Percentiles rank a stretch among this genome's conserved stretches.
Evolutionary conservation across 257 asterid genomes (phyloP).

Genomic region (Echites panduratus): DNA sequence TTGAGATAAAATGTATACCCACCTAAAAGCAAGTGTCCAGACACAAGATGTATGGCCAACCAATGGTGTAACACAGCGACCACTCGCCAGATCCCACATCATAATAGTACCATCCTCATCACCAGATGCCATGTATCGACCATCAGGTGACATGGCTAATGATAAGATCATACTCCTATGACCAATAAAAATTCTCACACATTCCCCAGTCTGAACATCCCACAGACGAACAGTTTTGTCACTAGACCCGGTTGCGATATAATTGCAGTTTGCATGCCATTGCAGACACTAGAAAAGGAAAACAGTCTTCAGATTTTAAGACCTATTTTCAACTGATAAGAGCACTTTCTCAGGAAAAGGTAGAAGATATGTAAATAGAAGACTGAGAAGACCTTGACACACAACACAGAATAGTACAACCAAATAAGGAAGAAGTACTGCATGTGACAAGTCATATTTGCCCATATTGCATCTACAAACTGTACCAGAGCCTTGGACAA

Average conservation of each 20-base stretch:
- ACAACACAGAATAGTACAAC: neutral
- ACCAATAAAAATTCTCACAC: constrained; percentile 90
- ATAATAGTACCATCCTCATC: constrained; percentile 97
- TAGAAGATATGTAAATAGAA: neutral
- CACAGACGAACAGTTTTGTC: constrained; percentile 97
- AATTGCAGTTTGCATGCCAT: constrained; percentile 97
- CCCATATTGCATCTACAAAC: neutral
- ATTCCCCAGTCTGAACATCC: constrained; percentile 96
- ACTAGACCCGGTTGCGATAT: constrained; percentile 94
- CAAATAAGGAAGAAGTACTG: neutral
- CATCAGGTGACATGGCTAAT: constrained; percentile 95
- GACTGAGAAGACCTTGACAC: neutral
- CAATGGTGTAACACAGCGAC: constrained; percentile 86
- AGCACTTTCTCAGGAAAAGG: neutral
- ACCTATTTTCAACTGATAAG: neutral
- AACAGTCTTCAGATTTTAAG: neutral
- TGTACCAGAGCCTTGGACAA: neutral
- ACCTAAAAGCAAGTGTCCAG: constrained; percentile 98
- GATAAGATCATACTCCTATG: constrained; percentile 86
- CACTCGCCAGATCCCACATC: constrained; percentile 99
- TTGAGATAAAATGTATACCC: neutral
- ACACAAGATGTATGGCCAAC: constrained; percentile 91
- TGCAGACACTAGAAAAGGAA: constrained; percentile 59
- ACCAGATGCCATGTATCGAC: constrained; percentile 98
- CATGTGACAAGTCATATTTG: neutral